phyloP scores from a whole-genome alignment of 768 basidiomycete genomes.

The Kwoniella pini region DNA sequence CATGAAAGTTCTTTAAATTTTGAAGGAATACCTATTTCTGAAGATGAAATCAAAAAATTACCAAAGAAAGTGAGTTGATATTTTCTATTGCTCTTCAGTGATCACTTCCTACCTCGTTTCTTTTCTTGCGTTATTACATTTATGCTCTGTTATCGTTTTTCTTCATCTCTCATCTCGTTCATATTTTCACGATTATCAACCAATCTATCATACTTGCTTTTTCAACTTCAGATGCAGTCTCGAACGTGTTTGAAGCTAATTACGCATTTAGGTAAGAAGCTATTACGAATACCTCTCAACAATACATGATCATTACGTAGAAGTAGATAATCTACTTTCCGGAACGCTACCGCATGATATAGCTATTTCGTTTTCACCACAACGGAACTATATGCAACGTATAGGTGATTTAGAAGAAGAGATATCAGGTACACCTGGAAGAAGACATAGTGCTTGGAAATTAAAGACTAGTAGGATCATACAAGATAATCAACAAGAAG shows the following conservation, averaged over 20 bases:
- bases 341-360: constrained; percentile 47
- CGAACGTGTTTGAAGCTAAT: too few species aligned
- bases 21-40: constrained; percentile 34
- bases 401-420: constrained; percentile 13
- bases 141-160: too few species aligned
- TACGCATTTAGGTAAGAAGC: constrained; percentile 14
- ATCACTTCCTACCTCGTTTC: too few species aligned
- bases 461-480: constrained; percentile 4
- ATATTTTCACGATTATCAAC: too few species aligned
- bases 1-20: constrained; percentile 30
- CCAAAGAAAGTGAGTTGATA: constrained; percentile 37
- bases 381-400: constrained; percentile 10
- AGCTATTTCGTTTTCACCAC: constrained; percentile 36
- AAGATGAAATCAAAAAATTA: constrained; percentile 43
- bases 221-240: too few species aligned
- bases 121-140: too few species aligned
- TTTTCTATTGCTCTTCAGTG: too few species aligned
- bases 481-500: neutral
- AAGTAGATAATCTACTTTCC: constrained; percentile 48
- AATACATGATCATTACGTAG: constrained; percentile 41
- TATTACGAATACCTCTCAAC: constrained; percentile 49
- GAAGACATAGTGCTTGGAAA: constrained; percentile 18
- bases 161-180: too few species aligned
- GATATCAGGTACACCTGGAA: neutral
- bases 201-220: too few species aligned